Evolutionary conservation across 306 rosid species (phyloP), one percentile per base, ranked within the genome.

Genomic region (Quercus mongolica): DNA sequence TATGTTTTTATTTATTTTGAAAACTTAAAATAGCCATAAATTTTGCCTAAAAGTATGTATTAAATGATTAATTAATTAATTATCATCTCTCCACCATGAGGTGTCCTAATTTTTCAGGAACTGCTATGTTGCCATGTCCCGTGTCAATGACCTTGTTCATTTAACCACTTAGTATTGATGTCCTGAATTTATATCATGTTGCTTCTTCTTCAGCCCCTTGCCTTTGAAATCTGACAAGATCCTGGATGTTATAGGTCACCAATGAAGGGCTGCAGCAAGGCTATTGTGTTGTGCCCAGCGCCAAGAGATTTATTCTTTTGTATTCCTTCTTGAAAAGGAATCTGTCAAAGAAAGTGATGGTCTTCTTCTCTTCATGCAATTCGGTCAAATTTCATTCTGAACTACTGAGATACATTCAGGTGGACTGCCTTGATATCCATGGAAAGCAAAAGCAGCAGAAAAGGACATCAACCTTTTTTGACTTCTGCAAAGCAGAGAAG

Each of bases 191-290:
- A 6, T 63, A 51, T 55, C 38, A 15, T 71, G 15, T 51, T 49
- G 9, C 44, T 74, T 78, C 56, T 70, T 69, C 59, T 84, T 70
- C 28, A 33, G 59, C 46, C 75, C 17, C 33, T 76, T 25, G 59
- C 54, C 15, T 20, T 33, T 46, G 15, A 56, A 76, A 70, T 33
- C 63, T 88, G 56, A 88, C 78, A 23, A 54, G 20, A 67, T 76
- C 76, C 46, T 82, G 20, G 35, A 44, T 2, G 17, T 59, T 83
- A 74, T 85, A 95, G 98, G 97, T 91, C 79, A 95, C 99, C 13
- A 93, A 91, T 85, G 99, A 95, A 87, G 99, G 99, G 75, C 87
- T 95, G 86, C 87, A 91, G 80, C 98, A 95, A 82, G 99, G 99
- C 75, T 95, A 95, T 78, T 92, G 94, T 87, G 83, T 91, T 86